Conservation (phyloP, 2,329 filamentous ascomycete genomes). For the Diaporthe nobilis region DNA sequence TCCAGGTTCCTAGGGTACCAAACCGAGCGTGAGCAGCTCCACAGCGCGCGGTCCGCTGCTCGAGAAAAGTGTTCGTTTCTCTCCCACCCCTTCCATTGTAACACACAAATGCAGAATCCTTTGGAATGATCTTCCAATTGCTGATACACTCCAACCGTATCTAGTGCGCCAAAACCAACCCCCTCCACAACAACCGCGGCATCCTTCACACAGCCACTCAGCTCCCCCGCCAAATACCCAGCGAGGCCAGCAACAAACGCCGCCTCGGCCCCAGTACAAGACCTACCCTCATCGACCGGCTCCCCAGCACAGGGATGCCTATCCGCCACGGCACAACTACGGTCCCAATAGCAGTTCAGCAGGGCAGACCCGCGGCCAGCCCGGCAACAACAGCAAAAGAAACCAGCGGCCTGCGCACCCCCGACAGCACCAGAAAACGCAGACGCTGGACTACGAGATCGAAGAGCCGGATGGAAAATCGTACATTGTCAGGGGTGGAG, state of each 20-base stretch:
- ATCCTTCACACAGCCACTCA: background rate
- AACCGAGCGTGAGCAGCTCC: background rate
- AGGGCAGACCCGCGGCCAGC: background rate
- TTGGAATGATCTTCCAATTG: accelerated
- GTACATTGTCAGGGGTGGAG: background rate
- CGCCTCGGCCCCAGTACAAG: background rate
- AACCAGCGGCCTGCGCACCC: background rate
- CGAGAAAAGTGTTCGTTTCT: background rate
- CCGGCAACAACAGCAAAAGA: background rate
- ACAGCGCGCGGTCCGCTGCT: background rate
- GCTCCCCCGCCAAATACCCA: background rate
- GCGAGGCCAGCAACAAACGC: background rate
- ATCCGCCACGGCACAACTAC: background rate
- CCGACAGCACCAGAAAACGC: background rate
- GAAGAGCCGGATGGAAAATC: background rate
- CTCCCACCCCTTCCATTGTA: no score
- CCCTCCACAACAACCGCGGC: background rate
- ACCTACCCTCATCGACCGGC: background rate
- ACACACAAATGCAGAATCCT: no score
- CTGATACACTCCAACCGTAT: background rate
- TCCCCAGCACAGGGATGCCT: background rate
- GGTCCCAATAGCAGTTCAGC: background rate
- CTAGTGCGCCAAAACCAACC: background rate
- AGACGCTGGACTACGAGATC: background rate
- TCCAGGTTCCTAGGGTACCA: background rate